Evolutionary conservation across 306 rosid genomes (phyloP), one percentile per base, ranked within the genome.

Genomic region (Geum urbanum): DNA sequence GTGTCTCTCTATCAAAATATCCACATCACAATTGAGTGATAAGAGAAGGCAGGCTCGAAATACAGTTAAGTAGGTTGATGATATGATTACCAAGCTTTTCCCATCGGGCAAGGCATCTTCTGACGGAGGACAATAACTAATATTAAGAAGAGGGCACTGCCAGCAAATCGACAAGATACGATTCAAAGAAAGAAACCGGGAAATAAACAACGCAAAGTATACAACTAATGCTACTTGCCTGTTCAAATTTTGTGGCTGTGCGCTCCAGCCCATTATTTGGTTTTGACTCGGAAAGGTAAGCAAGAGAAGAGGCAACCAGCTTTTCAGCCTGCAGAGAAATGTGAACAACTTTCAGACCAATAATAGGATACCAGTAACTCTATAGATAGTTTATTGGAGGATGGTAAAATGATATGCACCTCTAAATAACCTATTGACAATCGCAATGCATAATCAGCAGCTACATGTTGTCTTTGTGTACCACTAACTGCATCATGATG

Each of bases 121-220:
- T 67, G 96, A 89, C 76, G 95, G 81, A 27, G 98, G 95, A 79
- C 98, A 92, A 69, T 86, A 89, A 77, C 96, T 92, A 73, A 92
- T 78, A 76, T 92, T 92, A 57, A 92, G 95, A 79, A 91, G 95
- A 74, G 96, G 94, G 71, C 97, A 91, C 97, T 91, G 97, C 83
- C 74, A 87, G 71, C 71, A 90, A 53, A 77, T 77, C 70, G 77
- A 74, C 60, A 78, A 15, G 58, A 81, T 39, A 24, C 3, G 45
- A 69, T 12, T 70, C 24, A 62, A 52, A 0, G 48, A 7, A 4
- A 46, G 13, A 69, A 61, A 66, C 3, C 37, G 22, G 24, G 8
- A 6, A 16, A 56, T n/a, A 16, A 63, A 16, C 3, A 63, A 76
- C 41, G n/a, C 66, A 72, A 76, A 40, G 50, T 2, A 11, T 47